Evolutionary conservation across 106 monocot genomes (phyloP).

Genomic region (Allium cepa): DNA sequence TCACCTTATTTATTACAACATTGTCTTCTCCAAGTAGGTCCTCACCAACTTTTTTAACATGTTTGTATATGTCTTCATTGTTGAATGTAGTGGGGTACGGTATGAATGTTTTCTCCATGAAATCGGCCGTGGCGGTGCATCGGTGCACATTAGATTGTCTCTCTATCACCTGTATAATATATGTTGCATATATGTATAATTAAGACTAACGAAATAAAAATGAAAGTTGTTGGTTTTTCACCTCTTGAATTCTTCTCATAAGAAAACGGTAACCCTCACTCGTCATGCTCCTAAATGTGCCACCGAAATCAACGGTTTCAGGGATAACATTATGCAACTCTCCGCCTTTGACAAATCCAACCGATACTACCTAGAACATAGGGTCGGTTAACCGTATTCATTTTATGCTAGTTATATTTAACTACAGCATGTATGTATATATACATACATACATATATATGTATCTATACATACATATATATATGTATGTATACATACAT

Average conservation of each 20-base stretch:
- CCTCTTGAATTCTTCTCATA: slow-evolving; percentile 58
- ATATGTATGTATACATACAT: too few species aligned
- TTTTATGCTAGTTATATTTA: background rate
- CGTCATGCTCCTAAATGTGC: slow-evolving; percentile 63
- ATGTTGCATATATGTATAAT: background rate
- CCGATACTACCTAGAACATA: slow-evolving; percentile 48
- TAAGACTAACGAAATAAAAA: background rate
- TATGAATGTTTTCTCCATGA: slow-evolving; percentile 21
- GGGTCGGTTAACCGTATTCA: background rate
- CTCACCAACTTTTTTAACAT: slow-evolving; percentile 33
- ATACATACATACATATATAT: too few species aligned
- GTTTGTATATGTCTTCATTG: slow-evolving; percentile 40
- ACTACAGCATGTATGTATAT: background rate
- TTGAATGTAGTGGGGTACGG: slow-evolving; percentile 16
- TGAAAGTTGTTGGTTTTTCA: slow-evolving; percentile 6
- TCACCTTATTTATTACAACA: slow-evolving; percentile 1
- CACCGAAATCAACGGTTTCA: slow-evolving; percentile 55
- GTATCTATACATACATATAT: background rate
- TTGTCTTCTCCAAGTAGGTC: slow-evolving; percentile 31
- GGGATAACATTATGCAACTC: slow-evolving; percentile 57
- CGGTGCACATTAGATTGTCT: slow-evolving; percentile 32
- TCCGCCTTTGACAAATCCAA: slow-evolving; percentile 46
- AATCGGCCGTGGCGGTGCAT: slow-evolving; percentile 35
- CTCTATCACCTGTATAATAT: slow-evolving; percentile 36
- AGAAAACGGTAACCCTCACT: slow-evolving; percentile 40